A percentile compares a stretch with the other conserved stretches of the same genome.
Conservation (phyloP, 345 rosid species). For the Arabis hirsuta region DNA sequence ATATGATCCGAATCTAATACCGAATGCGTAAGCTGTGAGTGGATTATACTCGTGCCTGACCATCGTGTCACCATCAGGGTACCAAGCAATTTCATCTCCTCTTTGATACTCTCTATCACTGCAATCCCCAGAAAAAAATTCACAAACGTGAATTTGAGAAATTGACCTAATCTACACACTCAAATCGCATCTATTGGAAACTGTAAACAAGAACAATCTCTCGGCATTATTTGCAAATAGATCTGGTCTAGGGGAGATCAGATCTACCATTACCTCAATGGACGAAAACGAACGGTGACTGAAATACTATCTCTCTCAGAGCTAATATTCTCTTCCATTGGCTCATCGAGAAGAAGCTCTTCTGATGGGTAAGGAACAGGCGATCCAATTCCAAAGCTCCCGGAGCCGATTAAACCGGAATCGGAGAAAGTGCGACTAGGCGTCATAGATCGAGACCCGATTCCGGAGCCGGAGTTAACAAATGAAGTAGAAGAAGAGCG, state of each 20-base stretch:
- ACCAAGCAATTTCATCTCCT: conserved; percentile 98
- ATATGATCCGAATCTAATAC: conserved; percentile 44
- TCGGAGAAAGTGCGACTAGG: conserved; percentile 71
- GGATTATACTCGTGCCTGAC: conserved; percentile 91
- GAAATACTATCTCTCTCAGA: conserved; percentile 89
- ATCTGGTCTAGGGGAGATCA: conserved; percentile 49
- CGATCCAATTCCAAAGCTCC: conserved; percentile 48
- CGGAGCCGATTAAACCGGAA: conserved; percentile 50
- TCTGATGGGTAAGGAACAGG: conserved; percentile 68
- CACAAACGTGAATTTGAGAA: conserved; percentile 22
- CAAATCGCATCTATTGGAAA: too few species aligned
- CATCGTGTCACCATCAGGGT: conserved; percentile 89
- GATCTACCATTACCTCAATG: conserved; percentile 71
- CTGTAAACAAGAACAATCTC: conserved; percentile 17
- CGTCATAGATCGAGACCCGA: conserved; percentile 80
- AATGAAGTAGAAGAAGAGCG: conserved; percentile 71
- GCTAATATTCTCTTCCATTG: conserved; percentile 60
- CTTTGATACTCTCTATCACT: conserved; percentile 93
- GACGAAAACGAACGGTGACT: conserved; percentile 96
- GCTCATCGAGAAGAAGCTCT: conserved; percentile 71
- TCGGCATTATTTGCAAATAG: conserved; percentile 35
- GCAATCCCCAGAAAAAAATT: conserved; percentile 36
- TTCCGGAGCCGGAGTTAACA: conserved; percentile 50
- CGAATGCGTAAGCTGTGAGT: conserved; percentile 88
- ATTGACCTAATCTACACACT: conserved; percentile 2